Base-by-base conservation (phyloP, 306 rosid genomes). In the Crataegus laevigata region DNA sequence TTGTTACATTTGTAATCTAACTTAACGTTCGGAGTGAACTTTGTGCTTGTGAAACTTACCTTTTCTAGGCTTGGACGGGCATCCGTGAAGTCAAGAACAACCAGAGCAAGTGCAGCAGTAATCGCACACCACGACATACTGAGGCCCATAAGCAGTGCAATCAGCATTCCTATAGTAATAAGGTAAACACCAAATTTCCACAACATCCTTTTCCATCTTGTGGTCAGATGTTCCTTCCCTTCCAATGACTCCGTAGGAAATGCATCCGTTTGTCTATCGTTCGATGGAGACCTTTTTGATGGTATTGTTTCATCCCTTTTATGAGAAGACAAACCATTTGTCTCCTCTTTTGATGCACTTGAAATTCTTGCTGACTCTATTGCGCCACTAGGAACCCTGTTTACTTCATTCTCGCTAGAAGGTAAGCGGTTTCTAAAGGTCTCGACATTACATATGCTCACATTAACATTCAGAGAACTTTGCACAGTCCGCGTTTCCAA, bases 91-190 rank as follows among this genome's bases (percentile, higher is more conserved):
- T 94, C 98, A 79, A 94, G 91, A 85, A 92, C 96, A 9, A 92
- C 84, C 68, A 94, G 87, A 81, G 93, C 91, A 38, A 94, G 86
- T 17, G 99, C 93, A 19, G 97, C 93, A 50, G 96, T 75, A 71
- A 94, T 86, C 26, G 96, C 90, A 62, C 88, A 77, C 97, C 99
- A 94, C n/a, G 97, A 94, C 99, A 94, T 87, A 64, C 89, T 79
- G 77, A 90, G 72, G 13, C 97, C 99, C 71, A 89, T 36, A 81
- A 91, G 93, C 86, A 94, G 73, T 14, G 92, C 91, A 75, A 86
- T n/a, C 73, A 94, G 55, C 97, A 94, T 91, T 42, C 99, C 99
- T n/a, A 89, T 6, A 7, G 97, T 94, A 77, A 92, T 78, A 17
- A 74, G 69, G 52, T 90, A 91, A 71, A 94, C 96, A 75, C 89